Evolutionary conservation across 2,329 filamentous ascomycete genomes (phyloP), one percentile per base, ranked within the genome.

Genomic region (Clarireedia monteithiana): DNA sequence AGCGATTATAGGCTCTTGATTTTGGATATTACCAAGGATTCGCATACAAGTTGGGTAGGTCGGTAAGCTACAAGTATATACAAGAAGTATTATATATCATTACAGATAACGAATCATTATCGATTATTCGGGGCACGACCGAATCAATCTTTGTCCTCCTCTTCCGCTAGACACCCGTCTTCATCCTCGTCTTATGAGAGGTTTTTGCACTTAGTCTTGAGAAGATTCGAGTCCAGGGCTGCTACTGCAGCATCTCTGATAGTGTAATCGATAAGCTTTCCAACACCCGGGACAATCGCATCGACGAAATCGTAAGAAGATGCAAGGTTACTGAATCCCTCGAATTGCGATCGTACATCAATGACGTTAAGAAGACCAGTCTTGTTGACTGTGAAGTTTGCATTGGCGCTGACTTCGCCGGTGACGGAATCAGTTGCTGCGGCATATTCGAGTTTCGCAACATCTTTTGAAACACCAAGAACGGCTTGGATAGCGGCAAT

Each of bases 261-360:
- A 1, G 53, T 42, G 53, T 69, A 69, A 48, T 69, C 66, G 34
- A 69, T 66, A 48, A 69, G 58, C 54, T 67, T 61, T 2, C 64
- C 66, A 15, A 47, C 9, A 4, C 67, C 68, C 10, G 66, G 67
- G 17, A 45, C 48, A 30, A 65, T 62, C 1, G 64, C 67, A 53
- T 56, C 62, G 6, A 55, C 58, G 53, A 66, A 68, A 55, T 67
- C 60, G 50, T 65, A 67, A 24, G 50, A 59, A 23, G 44, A 53
- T 15, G 61, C 17, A 14, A 67, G 34, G 39, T 34, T 57, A 53
- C 40, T 58, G 52, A 67, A 68, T 0, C 66, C 67, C 39, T 61
- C 64, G 50, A 67, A 69, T 49, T 63, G 59, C 15, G 59, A 54
- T 17, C 66, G 58, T 1, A 67, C 61, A 40, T 55, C 60, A 44